phyloP scores from a whole-genome alignment of 192 early-diverging fungal genomes.

The Coemansia sp. region DNA sequence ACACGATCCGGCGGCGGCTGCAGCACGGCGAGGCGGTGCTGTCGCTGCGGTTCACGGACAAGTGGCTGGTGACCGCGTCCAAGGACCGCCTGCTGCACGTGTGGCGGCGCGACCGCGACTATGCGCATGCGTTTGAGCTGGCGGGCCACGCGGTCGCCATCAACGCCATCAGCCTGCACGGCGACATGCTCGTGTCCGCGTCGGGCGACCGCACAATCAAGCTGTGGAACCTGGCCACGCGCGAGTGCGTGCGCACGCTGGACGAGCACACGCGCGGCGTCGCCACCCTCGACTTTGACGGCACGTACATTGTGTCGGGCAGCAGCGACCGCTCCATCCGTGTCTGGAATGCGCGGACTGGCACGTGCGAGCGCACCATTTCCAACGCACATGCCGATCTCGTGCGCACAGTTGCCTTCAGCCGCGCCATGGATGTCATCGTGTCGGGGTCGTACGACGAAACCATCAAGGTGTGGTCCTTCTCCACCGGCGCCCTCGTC shows the following conservation, averaged over 20 bases:
- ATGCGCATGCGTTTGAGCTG: conserved; percentile 57
- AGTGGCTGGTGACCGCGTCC: conserved; percentile 77
- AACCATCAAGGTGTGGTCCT: conserved; percentile 84
- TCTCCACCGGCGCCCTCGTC: conserved; percentile 62
- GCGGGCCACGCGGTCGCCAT: conserved; percentile 73
- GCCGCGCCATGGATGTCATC: conserved; percentile 51
- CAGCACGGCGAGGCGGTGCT: conserved; percentile 69
- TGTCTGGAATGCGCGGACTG: conserved; percentile 69
- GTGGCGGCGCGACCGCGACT: conserved; percentile 61
- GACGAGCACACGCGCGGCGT: conserved; percentile 79
- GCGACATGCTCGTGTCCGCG: conserved; percentile 62
- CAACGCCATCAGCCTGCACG: conserved; percentile 74
- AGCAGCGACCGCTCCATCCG: conserved; percentile 79
- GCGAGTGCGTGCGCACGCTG: conserved; percentile 63
- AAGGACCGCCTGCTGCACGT: conserved; percentile 81
- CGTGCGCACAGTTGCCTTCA: conserved; percentile 42
- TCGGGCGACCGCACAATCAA: conserved; percentile 83
- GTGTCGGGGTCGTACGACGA: conserved; percentile 91
- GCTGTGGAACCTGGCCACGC: conserved; percentile 77
- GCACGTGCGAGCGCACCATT: conserved; percentile 54
- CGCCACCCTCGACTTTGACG: conserved; percentile 90
- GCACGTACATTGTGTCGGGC: conserved; percentile 77
- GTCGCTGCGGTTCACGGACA: conserved; percentile 72
- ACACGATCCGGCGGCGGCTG: conserved; percentile 46
- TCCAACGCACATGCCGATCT: conserved; percentile 33